These are phyloP conservation scores for Paragyromitra xinjiangensis DNA, from an alignment of 495 filamentous ascomycete genomes.

Conservation along the genomic window DNA sequence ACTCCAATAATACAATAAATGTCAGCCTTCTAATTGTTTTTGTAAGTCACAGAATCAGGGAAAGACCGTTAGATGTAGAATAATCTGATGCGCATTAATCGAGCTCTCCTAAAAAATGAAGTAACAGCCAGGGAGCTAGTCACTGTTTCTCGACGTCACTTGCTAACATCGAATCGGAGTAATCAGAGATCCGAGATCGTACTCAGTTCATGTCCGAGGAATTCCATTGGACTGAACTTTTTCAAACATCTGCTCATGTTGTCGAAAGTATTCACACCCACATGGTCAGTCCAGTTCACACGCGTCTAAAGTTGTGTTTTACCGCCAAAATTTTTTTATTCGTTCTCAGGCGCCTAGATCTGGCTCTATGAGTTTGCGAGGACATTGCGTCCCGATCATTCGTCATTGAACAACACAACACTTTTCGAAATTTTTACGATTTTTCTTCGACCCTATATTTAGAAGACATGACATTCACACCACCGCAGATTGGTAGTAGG, in stretches of 20 bases:
- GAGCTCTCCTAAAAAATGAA: constrained; percentile 1
- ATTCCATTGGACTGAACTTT: constrained; percentile 2
- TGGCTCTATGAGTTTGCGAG: neutral
- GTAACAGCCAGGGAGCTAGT: constrained; percentile 8
- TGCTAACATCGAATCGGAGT: neutral
- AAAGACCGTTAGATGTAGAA: neutral
- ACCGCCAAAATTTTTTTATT: neutral
- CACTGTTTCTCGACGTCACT: constrained; percentile 21
- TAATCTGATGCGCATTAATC: constrained; percentile 9
- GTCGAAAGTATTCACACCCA: constrained; percentile 8
- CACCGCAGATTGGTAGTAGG: constrained; percentile 5
- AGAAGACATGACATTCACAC: constrained; percentile 14
- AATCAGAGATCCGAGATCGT: constrained; percentile 11
- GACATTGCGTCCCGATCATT: constrained; percentile 7
- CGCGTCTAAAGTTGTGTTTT: constrained; percentile 14
- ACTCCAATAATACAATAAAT: neutral
- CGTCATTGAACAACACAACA: constrained; percentile 25
- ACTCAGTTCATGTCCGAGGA: neutral
- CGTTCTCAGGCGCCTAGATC: constrained; percentile 6
- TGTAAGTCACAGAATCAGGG: constrained; percentile 3
- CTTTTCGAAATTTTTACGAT: constrained; percentile 3
- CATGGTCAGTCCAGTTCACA: constrained; percentile 1
- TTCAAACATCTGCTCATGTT: neutral
- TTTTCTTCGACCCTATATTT: constrained; percentile 18
- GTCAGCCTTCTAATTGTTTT: constrained; percentile 19